Evolutionary conservation across 495 filamentous ascomycete species (phyloP).

Genomic region (Penicillium lagena): DNA sequence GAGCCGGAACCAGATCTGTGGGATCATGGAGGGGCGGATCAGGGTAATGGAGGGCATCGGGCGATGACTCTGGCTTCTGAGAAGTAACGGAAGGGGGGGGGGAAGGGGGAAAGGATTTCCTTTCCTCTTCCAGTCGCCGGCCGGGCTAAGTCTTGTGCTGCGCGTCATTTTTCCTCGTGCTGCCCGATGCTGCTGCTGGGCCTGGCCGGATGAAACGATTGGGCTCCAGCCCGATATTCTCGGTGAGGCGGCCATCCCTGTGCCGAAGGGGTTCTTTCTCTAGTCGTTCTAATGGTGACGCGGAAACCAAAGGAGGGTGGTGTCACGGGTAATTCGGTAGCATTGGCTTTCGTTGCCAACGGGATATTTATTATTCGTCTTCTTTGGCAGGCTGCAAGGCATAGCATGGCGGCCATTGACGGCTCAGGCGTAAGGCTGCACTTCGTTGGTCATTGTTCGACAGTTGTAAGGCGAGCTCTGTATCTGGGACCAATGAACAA

Average conservation of each 20-base stretch:
- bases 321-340: conserved; percentile 20
- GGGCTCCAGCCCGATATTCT: not conserved
- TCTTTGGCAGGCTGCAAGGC: conserved; percentile 24
- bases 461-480: not conserved
- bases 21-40: conserved; percentile 17
- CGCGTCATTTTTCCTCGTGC: conserved; percentile 16
- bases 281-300: not conserved
- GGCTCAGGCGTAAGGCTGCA: conserved; percentile 7
- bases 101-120: not conserved
- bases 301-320: conserved; percentile 11
- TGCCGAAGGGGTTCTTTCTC: no score
- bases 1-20: not conserved
- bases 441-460: no score
- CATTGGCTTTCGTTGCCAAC: conserved; percentile 9
- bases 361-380: conserved; percentile 9
- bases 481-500: conserved; percentile 17
- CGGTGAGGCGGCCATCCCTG: conserved; percentile 5
- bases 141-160: conserved; percentile 4
- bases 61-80: conserved; percentile 10
- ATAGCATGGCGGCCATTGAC: conserved; percentile 7
- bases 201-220: conserved; percentile 3
- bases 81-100: not conserved
- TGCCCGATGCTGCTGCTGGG: conserved; percentile 9
- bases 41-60: conserved; percentile 5
- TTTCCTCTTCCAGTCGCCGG: not conserved